A percentile compares a stretch with the other conserved stretches of the same genome.
Conservation (phyloP, 2,329 filamentous ascomycete genomes). For the Cladosporium sp. region DNA sequence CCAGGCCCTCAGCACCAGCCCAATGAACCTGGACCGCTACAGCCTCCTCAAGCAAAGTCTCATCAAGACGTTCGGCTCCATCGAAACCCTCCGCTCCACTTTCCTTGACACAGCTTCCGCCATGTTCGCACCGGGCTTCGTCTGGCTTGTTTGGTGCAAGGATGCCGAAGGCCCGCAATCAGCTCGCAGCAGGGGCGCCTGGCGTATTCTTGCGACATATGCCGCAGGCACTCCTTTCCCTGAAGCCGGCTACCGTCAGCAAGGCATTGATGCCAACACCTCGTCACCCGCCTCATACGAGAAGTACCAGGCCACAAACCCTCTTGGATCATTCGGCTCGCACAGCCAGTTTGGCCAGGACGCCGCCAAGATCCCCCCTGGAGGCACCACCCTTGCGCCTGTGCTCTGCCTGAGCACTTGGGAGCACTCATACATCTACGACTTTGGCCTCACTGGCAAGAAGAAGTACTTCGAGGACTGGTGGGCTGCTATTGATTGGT, state of each 20-base stretch:
- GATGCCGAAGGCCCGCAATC: slow-evolving; percentile 32
- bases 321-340: slow-evolving; percentile 42
- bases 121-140: slow-evolving; percentile 97
- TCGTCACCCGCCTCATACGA: slow-evolving; percentile 34
- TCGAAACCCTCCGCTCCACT: slow-evolving; percentile 78
- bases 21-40: slow-evolving; percentile 54
- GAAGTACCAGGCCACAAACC: slow-evolving; percentile 23
- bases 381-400: slow-evolving; percentile 69
- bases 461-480: slow-evolving; percentile 71
- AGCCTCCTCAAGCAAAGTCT: slow-evolving; percentile 60
- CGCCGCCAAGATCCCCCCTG: slow-evolving; percentile 55
- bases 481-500: slow-evolving; percentile 90
- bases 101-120: slow-evolving; percentile 76
- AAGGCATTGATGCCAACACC: slow-evolving; percentile 70
- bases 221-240: slow-evolving; percentile 86
- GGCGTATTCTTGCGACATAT: slow-evolving; percentile 82
- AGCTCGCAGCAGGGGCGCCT: slow-evolving; percentile 46
- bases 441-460: slow-evolving; percentile 80
- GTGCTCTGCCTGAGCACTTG: slow-evolving; percentile 92
- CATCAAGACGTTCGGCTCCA: slow-evolving; percentile 71
- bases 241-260: slow-evolving; percentile 76
- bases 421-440: slow-evolving; percentile 88
- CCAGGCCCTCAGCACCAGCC: slow-evolving; percentile 39
- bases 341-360: slow-evolving; percentile 31
- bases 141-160: slow-evolving; percentile 75